phyloP scores from a whole-genome alignment of 1,139 yeast genomes.

The Hyphopichia fennica region DNA sequence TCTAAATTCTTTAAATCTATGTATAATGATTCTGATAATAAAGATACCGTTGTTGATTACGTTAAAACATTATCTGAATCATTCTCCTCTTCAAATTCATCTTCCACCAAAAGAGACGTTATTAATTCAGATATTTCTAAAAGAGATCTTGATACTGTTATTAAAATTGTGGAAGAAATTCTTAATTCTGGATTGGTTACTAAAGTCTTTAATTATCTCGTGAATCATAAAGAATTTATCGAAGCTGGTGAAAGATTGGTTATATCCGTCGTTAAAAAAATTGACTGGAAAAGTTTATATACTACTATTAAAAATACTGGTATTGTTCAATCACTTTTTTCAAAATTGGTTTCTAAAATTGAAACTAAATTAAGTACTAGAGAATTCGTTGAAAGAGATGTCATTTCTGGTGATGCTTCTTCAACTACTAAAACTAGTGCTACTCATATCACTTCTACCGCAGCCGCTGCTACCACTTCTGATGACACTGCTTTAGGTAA shows the following conservation, averaged over 20 bases:
- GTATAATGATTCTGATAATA: slow-evolving; percentile 22
- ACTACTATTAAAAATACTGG: slow-evolving; percentile 27
- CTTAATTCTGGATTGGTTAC: slow-evolving; percentile 23
- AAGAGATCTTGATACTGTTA: slow-evolving; percentile 21
- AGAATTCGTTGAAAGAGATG: slow-evolving; percentile 3
- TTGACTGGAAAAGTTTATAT: slow-evolving; percentile 22
- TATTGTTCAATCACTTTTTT: slow-evolving; percentile 18
- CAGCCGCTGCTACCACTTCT: not conserved
- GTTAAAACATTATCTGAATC: slow-evolving; percentile 19
- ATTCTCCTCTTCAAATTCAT: too few species aligned
- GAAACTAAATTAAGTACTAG: slow-evolving; percentile 10
- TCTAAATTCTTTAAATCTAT: slow-evolving; percentile 21
- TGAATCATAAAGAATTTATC: slow-evolving; percentile 20
- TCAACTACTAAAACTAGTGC: not conserved
- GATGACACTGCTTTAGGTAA: not conserved
- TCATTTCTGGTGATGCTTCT: slow-evolving; percentile 2
- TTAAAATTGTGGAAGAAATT: slow-evolving; percentile 20
- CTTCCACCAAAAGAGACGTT: slow-evolving; percentile 2
- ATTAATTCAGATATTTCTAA: slow-evolving; percentile 10
- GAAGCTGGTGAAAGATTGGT: slow-evolving; percentile 20
- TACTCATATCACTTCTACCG: not conserved
- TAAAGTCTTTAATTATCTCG: slow-evolving; percentile 19
- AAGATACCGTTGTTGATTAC: slow-evolving; percentile 15
- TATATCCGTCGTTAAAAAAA: slow-evolving; percentile 17
- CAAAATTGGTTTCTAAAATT: slow-evolving; percentile 18